Evolutionary conservation across 805 yeast species (phyloP).

Genomic region (Saccharomycopsis sp.): DNA sequence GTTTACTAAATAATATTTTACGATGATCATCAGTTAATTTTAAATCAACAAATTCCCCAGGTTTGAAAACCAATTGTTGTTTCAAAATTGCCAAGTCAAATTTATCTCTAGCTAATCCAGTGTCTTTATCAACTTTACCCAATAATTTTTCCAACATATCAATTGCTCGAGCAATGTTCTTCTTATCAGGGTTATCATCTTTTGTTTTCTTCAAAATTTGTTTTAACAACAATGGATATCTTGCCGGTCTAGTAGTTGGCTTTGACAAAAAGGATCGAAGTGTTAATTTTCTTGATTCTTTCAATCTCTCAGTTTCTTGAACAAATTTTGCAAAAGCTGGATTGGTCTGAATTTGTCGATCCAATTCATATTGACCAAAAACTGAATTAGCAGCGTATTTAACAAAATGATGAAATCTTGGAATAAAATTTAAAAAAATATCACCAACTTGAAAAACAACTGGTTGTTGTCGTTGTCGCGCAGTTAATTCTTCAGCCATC

Average conservation of each 20-base stretch:
- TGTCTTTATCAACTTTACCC: conserved; percentile 61
- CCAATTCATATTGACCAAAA: conserved; percentile 92
- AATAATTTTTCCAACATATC: conserved; percentile 70
- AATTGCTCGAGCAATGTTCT: conserved; percentile 62
- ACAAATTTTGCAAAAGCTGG: conserved; percentile 89
- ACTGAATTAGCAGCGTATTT: conserved; percentile 92
- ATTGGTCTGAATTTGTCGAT: conserved; percentile 85
- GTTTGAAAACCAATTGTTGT: conserved; percentile 73
- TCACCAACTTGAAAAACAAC: conserved; percentile 86
- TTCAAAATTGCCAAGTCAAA: conserved; percentile 82
- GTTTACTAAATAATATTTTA: conserved; percentile 70
- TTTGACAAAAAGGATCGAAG: conserved; percentile 88
- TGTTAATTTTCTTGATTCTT: conserved; percentile 83
- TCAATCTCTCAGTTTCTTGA: conserved; percentile 79
- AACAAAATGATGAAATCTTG: conserved; percentile 86
- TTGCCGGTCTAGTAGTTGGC: conserved; percentile 92
- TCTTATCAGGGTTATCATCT: conserved; percentile 67
- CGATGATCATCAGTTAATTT: conserved; percentile 78
- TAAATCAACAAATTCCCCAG: conserved; percentile 80
- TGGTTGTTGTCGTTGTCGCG: conserved; percentile 79
- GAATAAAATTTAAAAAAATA: conserved; percentile 73
- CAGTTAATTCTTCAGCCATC: conserved; percentile 82
- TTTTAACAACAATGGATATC: conserved; percentile 79
- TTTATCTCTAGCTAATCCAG: conserved; percentile 91
- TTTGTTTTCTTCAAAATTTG: conserved; percentile 79